Evolutionary conservation across 2,329 filamentous ascomycete species (phyloP).

Genomic region (Xylaria sp.): DNA sequence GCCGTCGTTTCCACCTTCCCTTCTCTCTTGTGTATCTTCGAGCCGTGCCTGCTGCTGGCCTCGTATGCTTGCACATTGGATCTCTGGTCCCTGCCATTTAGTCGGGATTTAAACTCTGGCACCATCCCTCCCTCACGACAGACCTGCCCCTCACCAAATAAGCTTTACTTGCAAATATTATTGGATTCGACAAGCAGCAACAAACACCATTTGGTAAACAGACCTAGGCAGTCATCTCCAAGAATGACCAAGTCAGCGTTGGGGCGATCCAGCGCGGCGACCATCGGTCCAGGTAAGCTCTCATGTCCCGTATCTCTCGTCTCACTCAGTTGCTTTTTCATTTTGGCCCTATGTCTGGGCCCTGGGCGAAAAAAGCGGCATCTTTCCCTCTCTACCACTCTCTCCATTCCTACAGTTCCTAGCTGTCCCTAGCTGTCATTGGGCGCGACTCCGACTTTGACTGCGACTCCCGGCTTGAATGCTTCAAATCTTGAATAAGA

Average conservation of each 20-base stretch:
- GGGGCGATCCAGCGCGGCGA: conserved; percentile 3
- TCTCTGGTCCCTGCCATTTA: not conserved
- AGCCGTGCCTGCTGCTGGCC: not conserved
- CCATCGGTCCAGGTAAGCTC: conserved; percentile 31
- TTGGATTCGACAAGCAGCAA: not conserved
- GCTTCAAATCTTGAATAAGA: not conserved
- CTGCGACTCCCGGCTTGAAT: not conserved
- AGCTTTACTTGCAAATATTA: not conserved
- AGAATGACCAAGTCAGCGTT: conserved; percentile 9
- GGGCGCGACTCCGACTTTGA: not conserved
- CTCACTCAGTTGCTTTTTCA: conserved; percentile 5
- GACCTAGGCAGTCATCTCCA: not conserved
- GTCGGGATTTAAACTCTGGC: not conserved
- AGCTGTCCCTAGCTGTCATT: not conserved
- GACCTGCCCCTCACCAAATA: not conserved
- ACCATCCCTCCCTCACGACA: not conserved
- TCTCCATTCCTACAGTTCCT: not conserved
- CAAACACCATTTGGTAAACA: not conserved
- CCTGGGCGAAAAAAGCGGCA: not conserved
- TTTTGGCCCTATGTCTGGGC: conserved; percentile 8
- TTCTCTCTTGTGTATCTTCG: not conserved
- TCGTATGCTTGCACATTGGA: not conserved
- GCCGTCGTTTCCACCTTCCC: conserved; percentile 4
- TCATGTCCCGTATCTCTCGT: not conserved
- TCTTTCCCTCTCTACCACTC: conserved; percentile 18